These are phyloP conservation scores for Penicillium hordei DNA, from an alignment of 2,329 filamentous ascomycete genomes.

Conservation along the genomic window DNA sequence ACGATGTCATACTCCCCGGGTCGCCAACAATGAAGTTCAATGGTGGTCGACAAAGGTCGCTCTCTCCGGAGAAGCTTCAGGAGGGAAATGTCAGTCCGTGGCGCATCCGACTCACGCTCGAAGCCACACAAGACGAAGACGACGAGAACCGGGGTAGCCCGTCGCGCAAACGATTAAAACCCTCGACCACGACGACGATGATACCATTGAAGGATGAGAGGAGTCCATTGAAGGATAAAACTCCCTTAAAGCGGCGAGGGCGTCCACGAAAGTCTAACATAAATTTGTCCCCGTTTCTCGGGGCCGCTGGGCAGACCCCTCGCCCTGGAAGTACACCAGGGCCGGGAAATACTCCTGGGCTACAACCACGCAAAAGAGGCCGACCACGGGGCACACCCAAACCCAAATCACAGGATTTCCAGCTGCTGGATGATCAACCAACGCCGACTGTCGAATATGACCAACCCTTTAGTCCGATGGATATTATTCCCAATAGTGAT, in stretches of 20 bases:
- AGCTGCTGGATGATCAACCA: slow-evolving; percentile 19
- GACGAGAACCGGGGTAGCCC: slow-evolving; percentile 33
- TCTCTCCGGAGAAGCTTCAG: slow-evolving; percentile 41
- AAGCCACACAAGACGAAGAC: slow-evolving; percentile 48
- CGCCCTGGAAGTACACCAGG: slow-evolving; percentile 28
- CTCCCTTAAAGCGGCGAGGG: slow-evolving; percentile 44
- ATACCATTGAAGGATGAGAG: slow-evolving; percentile 44
- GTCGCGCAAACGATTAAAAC: slow-evolving; percentile 33
- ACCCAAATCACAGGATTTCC: slow-evolving; percentile 14
- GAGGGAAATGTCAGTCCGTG: slow-evolving; percentile 48
- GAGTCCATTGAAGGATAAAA: slow-evolving; percentile 31
- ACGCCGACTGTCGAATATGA: slow-evolving; percentile 13
- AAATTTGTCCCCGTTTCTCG: slow-evolving; percentile 37
- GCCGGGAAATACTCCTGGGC: slow-evolving; percentile 28
- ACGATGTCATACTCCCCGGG: slow-evolving; percentile 44
- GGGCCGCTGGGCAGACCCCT: slow-evolving; percentile 29
- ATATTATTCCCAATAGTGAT: slow-evolving; percentile 29
- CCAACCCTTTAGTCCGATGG: slow-evolving; percentile 24
- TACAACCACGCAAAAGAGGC: slow-evolving; percentile 36
- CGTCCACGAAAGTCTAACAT: slow-evolving; percentile 46
- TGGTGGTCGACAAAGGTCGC: slow-evolving; percentile 29
- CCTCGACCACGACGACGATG: slow-evolving; percentile 41
- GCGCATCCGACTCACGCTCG: slow-evolving; percentile 50
- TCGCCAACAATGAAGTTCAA: slow-evolving; percentile 37
- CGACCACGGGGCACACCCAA: slow-evolving; percentile 36